A percentile compares a stretch with the other conserved stretches of the same genome.
Evolutionary conservation across 306 rosid species (phyloP).

Genomic region (Echinosophora koreensis): DNA sequence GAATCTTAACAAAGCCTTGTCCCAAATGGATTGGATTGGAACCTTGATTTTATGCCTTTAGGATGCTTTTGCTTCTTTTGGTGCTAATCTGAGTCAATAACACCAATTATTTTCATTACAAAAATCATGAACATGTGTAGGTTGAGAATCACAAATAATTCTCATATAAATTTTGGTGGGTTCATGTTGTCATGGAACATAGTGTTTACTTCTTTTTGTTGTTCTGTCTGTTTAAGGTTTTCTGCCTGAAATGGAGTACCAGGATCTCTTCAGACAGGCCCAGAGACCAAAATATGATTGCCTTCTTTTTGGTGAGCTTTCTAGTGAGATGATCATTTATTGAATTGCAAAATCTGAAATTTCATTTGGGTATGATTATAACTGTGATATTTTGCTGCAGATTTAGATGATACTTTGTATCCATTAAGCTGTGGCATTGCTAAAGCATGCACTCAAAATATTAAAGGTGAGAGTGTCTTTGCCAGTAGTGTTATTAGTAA

Average conservation of each 20-base stretch:
- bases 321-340: not conserved
- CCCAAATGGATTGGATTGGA: slow-evolving; percentile 41
- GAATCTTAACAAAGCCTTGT: slow-evolving; percentile 50
- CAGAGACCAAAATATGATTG: slow-evolving; percentile 85
- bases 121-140: slow-evolving; percentile 27
- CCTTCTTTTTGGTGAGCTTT: slow-evolving; percentile 82
- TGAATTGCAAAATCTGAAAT: slow-evolving; percentile 14
- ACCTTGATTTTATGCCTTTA: slow-evolving; percentile 48
- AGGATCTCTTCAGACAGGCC: slow-evolving; percentile 61
- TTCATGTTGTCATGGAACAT: slow-evolving; percentile 49
- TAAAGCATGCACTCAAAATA: slow-evolving; percentile 68
- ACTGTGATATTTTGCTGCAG: slow-evolving; percentile 52
- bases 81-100: slow-evolving; percentile 58
- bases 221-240: slow-evolving; percentile 50
- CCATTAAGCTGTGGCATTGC: slow-evolving; percentile 85
- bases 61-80: slow-evolving; percentile 39
- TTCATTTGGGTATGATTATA: slow-evolving; percentile 32
- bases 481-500: not conserved
- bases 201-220: slow-evolving; percentile 36
- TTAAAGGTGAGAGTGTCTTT: slow-evolving; percentile 65
- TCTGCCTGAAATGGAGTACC: slow-evolving; percentile 75
- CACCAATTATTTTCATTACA: slow-evolving; percentile 3
- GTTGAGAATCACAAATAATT: slow-evolving; percentile 42
- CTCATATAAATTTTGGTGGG: slow-evolving; percentile 49
- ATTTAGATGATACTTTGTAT: slow-evolving; percentile 94